Percentiles rank a stretch among this genome's conserved stretches.
These are phyloP conservation scores for Curvularia hawaiiensis DNA, from an alignment of 2,329 filamentous ascomycete species.

Conservation along the genomic window DNA sequence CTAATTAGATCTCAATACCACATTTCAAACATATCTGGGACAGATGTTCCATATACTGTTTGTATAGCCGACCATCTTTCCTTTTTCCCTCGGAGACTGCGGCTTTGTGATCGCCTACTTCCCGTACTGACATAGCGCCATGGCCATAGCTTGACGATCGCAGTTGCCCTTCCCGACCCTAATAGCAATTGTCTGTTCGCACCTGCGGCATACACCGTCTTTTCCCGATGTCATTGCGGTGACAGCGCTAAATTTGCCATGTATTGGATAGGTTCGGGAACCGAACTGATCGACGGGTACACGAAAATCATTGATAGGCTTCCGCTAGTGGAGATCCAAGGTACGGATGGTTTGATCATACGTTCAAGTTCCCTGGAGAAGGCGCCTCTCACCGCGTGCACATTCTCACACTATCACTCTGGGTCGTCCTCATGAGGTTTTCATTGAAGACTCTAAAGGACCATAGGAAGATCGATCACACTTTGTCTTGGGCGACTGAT, in stretches of 20 bases:
- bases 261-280: background rate
- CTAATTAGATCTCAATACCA: background rate
- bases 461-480: background rate
- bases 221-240: background rate
- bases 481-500: background rate
- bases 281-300: background rate
- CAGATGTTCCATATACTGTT: background rate
- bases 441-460: background rate
- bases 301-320: background rate
- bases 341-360: background rate
- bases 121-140: background rate
- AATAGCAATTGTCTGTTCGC: background rate
- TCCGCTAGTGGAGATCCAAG: background rate
- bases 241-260: background rate
- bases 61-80: background rate
- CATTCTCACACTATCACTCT: background rate
- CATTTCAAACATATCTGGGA: background rate
- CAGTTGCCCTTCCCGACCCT: background rate
- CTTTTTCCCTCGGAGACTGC: background rate
- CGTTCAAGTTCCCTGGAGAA: background rate
- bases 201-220: background rate
- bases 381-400: background rate
- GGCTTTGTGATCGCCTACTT: background rate
- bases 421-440: background rate
- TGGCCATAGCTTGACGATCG: background rate